Base-by-base conservation (phyloP, 768 basidiomycete species). In the Leccinum incarnatum region DNA sequence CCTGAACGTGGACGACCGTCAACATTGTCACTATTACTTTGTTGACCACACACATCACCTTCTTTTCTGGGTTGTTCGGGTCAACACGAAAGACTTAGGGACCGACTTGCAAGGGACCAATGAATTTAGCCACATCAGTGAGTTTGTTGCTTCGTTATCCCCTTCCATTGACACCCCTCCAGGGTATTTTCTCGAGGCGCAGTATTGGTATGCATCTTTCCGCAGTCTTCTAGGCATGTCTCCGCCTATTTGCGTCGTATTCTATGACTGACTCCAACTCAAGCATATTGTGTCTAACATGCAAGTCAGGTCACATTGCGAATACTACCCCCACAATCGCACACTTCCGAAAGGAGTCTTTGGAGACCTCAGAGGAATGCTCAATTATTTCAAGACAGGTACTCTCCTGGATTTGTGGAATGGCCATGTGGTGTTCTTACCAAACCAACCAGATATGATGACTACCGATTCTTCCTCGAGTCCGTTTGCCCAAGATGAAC, bases 381-480 rank as follows among this genome's bases (percentile, higher is more conserved):
- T 66, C 27, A 58, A 66, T 21, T 58, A 53, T 45, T 48, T 54
- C 19, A 58, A 36, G 48, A 66, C 53, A 0, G 64, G 65, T 66
- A 25, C 21, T n/a, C 30, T 11, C 19, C 15, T 2, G 10, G 11
- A 19, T 34, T 37, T 29, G 8, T 54, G 2, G 42, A 53, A 46
- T 36, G 7, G 2, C 6, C 53, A 21, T 2, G 2, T 2, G 2
- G 5, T 47, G 10, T 51, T 47, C 29, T 45, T 4, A 58, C 54
- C 3, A 0, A 36, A 45, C 6, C 1, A 19, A 6, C 12, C 15
- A 65, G 64, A 65, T 21, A 56, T 65, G 36, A 53, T 65, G 36
- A 65, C 65, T 9, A 45, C 65, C 11, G 52, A 65, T 54, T 63
- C 65, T 6, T 65, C 65, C 8, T 34, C 65, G 34, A 58, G 63